Evolutionary conservation across 2,329 filamentous ascomycete genomes (phyloP).

Genomic region (Fusarium compactum): DNA sequence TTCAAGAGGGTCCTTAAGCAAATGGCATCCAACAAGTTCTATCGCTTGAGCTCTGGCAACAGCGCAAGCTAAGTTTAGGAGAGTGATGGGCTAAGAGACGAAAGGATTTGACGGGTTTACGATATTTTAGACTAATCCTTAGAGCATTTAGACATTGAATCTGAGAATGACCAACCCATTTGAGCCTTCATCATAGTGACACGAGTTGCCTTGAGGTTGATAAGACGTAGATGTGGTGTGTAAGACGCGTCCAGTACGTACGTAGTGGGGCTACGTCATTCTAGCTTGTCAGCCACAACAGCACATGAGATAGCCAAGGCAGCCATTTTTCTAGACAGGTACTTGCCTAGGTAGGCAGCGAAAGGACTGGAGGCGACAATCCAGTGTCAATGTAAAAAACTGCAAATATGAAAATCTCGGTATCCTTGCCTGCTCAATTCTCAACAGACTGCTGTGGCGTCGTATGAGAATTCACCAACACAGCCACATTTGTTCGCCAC

Average conservation of each 20-base stretch:
- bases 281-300: background rate
- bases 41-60: too few species aligned
- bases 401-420: background rate
- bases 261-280: slow-evolving; percentile 21
- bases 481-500: slow-evolving; percentile 2
- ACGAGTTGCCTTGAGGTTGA: background rate
- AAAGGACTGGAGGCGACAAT: background rate
- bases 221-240: background rate
- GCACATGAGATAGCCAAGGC: background rate
- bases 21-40: too few species aligned
- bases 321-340: background rate
- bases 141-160: background rate
- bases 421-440: background rate
- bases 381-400: background rate
- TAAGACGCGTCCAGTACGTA: background rate
- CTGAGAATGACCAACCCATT: background rate
- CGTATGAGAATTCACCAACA: background rate
- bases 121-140: too few species aligned
- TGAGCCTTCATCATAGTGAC: background rate
- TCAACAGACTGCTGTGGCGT: background rate
- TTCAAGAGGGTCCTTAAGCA: too few species aligned
- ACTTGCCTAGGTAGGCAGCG: background rate
- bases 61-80: too few species aligned
- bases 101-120: too few species aligned
- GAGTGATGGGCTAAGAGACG: too few species aligned